Percentiles rank a stretch among this genome's conserved stretches.
Evolutionary conservation across 148 eudicot genomes (phyloP).

Genomic region (Talinum fruticosum): DNA sequence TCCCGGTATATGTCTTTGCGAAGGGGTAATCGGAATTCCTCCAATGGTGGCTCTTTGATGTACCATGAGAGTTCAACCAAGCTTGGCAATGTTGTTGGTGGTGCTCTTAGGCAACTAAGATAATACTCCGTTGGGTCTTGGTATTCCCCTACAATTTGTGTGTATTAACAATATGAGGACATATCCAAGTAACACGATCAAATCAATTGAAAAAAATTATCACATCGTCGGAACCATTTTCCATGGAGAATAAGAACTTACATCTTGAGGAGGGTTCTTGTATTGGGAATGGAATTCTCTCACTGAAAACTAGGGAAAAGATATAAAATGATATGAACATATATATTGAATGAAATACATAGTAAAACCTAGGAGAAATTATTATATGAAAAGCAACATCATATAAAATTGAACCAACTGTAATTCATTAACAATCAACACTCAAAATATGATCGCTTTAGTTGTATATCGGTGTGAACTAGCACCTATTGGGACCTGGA

Average conservation of each 20-base stretch:
- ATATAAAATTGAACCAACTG: background rate
- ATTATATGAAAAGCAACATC: background rate
- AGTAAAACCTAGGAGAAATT: background rate
- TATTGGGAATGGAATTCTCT: constrained; percentile 43
- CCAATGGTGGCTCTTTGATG: constrained; percentile 71
- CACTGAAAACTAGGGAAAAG: constrained; percentile 35
- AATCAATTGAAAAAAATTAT: background rate
- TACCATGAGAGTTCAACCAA: constrained; percentile 71
- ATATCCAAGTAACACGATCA: background rate
- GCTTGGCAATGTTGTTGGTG: constrained; percentile 55
- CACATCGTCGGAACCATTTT: background rate
- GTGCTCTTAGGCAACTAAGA: constrained; percentile 50
- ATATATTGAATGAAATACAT: background rate
- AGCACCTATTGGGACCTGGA: too few species aligned
- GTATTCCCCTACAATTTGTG: constrained; percentile 39
- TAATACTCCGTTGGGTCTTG: constrained; percentile 78
- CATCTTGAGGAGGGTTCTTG: constrained; percentile 50
- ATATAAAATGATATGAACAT: background rate
- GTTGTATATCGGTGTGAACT: too few species aligned
- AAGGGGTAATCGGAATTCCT: constrained; percentile 62
- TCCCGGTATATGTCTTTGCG: constrained; percentile 61
- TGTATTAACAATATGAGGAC: background rate
- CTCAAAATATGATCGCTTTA: background rate
- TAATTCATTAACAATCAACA: background rate
- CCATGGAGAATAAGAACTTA: constrained; percentile 23